Conservation (phyloP, 2,329 filamentous ascomycete species). For the Alternaria triticimaculans region DNA sequence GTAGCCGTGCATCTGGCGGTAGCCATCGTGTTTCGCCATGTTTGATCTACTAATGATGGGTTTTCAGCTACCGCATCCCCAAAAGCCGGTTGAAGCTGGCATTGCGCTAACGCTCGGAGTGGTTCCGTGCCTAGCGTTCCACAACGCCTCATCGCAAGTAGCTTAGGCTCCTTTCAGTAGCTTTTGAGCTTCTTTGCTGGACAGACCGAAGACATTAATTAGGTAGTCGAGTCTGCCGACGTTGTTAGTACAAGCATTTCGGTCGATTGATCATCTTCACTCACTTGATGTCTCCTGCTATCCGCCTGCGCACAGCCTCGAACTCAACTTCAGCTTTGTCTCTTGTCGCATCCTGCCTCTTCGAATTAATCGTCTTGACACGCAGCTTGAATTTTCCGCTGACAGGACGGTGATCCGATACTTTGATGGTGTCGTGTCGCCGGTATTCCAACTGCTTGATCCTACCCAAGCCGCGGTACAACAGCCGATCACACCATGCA, state of each 20-base stretch:
- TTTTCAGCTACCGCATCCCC: not conserved
- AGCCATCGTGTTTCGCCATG: constrained; percentile 4
- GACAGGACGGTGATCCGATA: constrained; percentile 92
- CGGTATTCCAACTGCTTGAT: constrained; percentile 88
- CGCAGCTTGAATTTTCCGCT: constrained; percentile 82
- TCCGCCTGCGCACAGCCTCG: constrained; percentile 71
- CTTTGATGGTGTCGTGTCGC: constrained; percentile 80
- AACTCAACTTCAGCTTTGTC: constrained; percentile 78
- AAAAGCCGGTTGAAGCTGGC: not conserved
- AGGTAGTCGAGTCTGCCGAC: constrained; percentile 66
- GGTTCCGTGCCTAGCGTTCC: not conserved
- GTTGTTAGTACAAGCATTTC: not conserved
- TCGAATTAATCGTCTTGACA: constrained; percentile 79
- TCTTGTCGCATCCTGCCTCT: constrained; percentile 70
- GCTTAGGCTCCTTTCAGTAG: constrained; percentile 42
- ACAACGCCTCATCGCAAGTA: not conserved
- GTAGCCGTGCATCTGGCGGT: constrained; percentile 1
- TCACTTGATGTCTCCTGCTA: constrained; percentile 79
- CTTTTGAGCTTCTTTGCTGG: constrained; percentile 59
- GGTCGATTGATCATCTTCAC: constrained; percentile 42
- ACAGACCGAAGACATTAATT: constrained; percentile 66
- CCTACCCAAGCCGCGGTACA: constrained; percentile 82
- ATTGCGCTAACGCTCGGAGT: not conserved
- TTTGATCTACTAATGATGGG: not conserved
- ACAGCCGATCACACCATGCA: constrained; percentile 92